Base-by-base conservation (phyloP, 345 rosid genomes). In the Eucalyptus tenuipes region DNA sequence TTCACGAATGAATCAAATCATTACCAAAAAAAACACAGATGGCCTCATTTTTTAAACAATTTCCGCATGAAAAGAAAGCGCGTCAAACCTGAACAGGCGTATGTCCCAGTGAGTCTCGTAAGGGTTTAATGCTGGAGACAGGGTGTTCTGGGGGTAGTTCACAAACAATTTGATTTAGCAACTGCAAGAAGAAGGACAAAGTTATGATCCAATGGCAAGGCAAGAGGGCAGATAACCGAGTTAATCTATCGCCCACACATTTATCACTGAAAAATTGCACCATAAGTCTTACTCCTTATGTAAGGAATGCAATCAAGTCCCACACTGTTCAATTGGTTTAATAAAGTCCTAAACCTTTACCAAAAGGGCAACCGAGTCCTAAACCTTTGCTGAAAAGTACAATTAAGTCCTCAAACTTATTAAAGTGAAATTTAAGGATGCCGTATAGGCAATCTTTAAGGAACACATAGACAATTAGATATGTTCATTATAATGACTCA, bases 61-160 rank as follows among this genome's bases (percentile, higher is more conserved):
- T 75, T 40, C 47, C 0, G 1, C 47, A 40, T 75, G 27, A 29
- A 71, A 53, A 89, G 42, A 24, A 44, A 84, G 16, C 13, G 18
- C 29, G 16, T 13, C 91, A 49, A 47, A 95, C 95, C 96, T 95
- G 96, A 82, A 94, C 88, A 24, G 96, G 96, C 13, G 96, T 95
- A 89, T 94, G 96, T 79, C 96, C 96, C 13, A 95, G 93, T 86
- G 95, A 93, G 90, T 93, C 93, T 82, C 94, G 92, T 48, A 95
- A 92, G 40, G 96, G 96, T 89, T 94, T 94, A 85, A 90, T 71
- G 86, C 91, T 93, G 90, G 94, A 92, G 57, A 93, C 94, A 42
- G 95, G 95, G 88, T 95, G 95, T 88, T 93, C 95, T 9, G 94
- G 95, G 61, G 96, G 96, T 86, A 95, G 92, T 91, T 94, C 95